phyloP scores from a whole-genome alignment of 768 basidiomycete species.

The Lentinula sp. region DNA sequence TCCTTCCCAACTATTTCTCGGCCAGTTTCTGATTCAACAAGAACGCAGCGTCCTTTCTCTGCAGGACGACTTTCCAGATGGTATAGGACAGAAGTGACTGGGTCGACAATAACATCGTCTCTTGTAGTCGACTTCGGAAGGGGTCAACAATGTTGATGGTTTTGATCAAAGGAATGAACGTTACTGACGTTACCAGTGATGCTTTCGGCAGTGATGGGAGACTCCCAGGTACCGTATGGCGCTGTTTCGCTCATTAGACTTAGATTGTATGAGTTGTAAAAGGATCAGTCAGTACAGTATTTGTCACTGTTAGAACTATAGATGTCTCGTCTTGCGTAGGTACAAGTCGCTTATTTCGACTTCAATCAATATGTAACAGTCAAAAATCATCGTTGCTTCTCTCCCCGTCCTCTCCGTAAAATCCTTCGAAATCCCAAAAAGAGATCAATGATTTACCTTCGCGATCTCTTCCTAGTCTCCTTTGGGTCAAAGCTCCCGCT shows the following conservation, averaged over 20 bases:
- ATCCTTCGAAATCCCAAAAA: neutral
- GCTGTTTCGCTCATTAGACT: slow-evolving; percentile 18
- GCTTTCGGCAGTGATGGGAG: slow-evolving; percentile 46
- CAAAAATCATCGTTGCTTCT: neutral
- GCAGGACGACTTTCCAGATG: slow-evolving; percentile 57
- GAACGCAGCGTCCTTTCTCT: slow-evolving; percentile 42
- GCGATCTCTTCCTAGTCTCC: slow-evolving; percentile 1
- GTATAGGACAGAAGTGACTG: slow-evolving; percentile 37
- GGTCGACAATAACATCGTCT: slow-evolving; percentile 50
- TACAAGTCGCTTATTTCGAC: no score
- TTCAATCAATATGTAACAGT: no score
- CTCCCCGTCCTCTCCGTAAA: neutral
- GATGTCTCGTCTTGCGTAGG: no score
- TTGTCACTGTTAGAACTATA: neutral
- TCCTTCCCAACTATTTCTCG: slow-evolving; percentile 47
- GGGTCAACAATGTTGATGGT: neutral
- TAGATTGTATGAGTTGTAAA: neutral
- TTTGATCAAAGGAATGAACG: slow-evolving; percentile 1
- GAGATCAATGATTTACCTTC: neutral
- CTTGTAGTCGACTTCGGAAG: slow-evolving; percentile 25
- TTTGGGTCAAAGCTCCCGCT: slow-evolving; percentile 40
- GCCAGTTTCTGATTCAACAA: slow-evolving; percentile 45
- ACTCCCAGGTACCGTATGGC: slow-evolving; percentile 60
- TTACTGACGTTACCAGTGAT: slow-evolving; percentile 35
- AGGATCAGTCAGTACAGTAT: neutral